Base-by-base conservation (phyloP, 1,284 basidiomycete species). In the Malassezia japonica region DNA sequence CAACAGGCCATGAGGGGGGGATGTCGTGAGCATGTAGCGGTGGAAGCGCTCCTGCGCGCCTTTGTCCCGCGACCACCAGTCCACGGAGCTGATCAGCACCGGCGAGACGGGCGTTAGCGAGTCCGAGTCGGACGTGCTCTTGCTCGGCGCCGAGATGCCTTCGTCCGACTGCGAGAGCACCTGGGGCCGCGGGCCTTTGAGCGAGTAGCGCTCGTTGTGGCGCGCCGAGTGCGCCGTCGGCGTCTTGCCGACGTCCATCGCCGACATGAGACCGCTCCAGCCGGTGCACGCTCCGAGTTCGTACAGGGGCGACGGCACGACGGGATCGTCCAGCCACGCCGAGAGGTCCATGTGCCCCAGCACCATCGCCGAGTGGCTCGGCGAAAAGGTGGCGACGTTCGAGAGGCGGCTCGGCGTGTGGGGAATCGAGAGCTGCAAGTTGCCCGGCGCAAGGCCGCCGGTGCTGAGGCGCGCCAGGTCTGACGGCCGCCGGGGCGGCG, bases 301-400 rank as follows among this genome's bases (percentile, higher is more conserved):
- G 28, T 70, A 69, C 43, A 70, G 43, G 1, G 69, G 67, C 9
- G 69, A 70, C 4, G 69, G 67, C 3, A 69, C 60, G 3, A 72
- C 62, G 2, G 69, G 66, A 40, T 72, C 69, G 21, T 63, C 67
- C 10, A 72, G 64, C 69, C 69, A 72, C 12, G 62, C 55, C 0
- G 61, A 64, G n/a, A 69, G 56, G 32, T 70, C 66, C 16, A 64
- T 37, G 21, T 29, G 24, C 9, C 40, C 45, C 10, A 27, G 7
- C 12, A 35, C 23, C 4, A 33, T n/a, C 9, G 37, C 32, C 2
- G 39, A 28, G 6, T 48, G 46, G 2, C 16, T 36, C 13, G 51
- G 51, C 6, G 51, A 54, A 6, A 54, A 37, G 15, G 24, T 4
- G 1, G 42, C n/a, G 18, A 36, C 18, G 27, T 45, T 45, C 2